These are phyloP conservation scores for Fomitopsis betulina DNA, from an alignment of 1,284 basidiomycete genomes.

Conservation along the genomic window DNA sequence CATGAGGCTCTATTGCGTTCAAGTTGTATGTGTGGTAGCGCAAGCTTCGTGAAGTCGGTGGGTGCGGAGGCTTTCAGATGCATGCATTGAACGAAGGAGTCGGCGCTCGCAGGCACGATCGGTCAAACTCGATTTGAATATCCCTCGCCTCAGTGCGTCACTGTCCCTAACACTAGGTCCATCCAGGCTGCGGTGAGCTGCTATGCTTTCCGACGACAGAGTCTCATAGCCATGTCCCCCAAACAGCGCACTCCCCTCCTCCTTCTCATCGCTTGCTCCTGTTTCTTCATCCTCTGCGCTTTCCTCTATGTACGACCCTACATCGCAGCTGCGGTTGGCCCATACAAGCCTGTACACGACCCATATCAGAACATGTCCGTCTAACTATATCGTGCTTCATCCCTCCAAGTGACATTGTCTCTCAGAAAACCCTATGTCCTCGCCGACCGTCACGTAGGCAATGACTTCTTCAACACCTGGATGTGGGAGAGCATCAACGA, in stretches of 20 bases:
- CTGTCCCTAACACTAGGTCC: not conserved
- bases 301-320: slow-evolving; percentile 21
- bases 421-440: slow-evolving; percentile 26
- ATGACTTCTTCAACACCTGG: slow-evolving; percentile 40
- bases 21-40: too few species aligned
- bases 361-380: slow-evolving; percentile 23
- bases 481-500: slow-evolving; percentile 44
- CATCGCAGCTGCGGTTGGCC: slow-evolving; percentile 12
- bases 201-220: not conserved
- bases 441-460: slow-evolving; percentile 33
- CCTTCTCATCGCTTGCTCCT: not conserved
- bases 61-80: too few species aligned
- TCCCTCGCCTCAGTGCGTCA: not conserved
- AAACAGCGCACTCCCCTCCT: not conserved
- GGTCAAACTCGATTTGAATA: slow-evolving; percentile 1
- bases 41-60: too few species aligned
- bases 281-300: not conserved
- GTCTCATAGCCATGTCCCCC: not conserved
- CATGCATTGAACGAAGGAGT: not conserved
- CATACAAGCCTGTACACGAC: slow-evolving; percentile 16
- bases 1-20: too few species aligned
- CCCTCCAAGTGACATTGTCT: slow-evolving; percentile 12
- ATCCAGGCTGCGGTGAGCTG: not conserved
- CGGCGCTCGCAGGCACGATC: not conserved
- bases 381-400: slow-evolving; percentile 10